A percentile compares a stretch with the other conserved stretches of the same genome.
These are phyloP conservation scores for Quercus mongolica DNA, from an alignment of 306 rosid species.

Conservation along the genomic window DNA sequence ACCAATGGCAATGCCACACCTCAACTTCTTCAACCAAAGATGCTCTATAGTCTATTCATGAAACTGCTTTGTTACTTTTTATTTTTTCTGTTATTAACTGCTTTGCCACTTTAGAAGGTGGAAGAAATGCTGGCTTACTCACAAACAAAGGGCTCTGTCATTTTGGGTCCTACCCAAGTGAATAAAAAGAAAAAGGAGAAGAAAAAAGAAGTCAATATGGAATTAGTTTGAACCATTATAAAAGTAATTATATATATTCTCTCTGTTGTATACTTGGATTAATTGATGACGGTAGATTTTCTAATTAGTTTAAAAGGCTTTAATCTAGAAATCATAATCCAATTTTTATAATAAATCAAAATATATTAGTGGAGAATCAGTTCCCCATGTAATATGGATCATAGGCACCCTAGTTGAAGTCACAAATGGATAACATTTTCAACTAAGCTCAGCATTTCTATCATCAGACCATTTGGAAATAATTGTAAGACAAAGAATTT, in stretches of 20 bases:
- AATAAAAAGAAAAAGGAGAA: background rate
- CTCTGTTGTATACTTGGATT: background rate
- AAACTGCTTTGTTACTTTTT: too few species aligned
- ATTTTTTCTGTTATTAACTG: background rate
- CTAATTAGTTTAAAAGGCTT: background rate
- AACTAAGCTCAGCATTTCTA: constrained; percentile 25
- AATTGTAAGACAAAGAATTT: constrained; percentile 27
- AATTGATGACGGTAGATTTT: background rate
- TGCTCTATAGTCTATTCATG: too few species aligned
- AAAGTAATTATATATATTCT: background rate
- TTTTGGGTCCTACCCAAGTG: background rate
- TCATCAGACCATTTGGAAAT: constrained; percentile 18
- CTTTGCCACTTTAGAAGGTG: background rate
- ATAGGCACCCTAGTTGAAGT: constrained; percentile 27
- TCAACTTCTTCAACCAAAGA: too few species aligned
- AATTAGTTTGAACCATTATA: background rate
- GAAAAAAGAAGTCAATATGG: background rate
- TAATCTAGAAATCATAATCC: constrained; percentile 11
- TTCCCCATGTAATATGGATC: constrained; percentile 29
- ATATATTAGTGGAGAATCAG: constrained; percentile 32
- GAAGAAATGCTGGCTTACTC: background rate
- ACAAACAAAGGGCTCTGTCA: background rate
- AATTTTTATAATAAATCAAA: constrained; percentile 16
- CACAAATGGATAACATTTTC: constrained; percentile 26
- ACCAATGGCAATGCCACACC: too few species aligned